Evolutionary conservation across 1,139 yeast species (phyloP).

Genomic region (Trichomonascaceae sp.): DNA sequence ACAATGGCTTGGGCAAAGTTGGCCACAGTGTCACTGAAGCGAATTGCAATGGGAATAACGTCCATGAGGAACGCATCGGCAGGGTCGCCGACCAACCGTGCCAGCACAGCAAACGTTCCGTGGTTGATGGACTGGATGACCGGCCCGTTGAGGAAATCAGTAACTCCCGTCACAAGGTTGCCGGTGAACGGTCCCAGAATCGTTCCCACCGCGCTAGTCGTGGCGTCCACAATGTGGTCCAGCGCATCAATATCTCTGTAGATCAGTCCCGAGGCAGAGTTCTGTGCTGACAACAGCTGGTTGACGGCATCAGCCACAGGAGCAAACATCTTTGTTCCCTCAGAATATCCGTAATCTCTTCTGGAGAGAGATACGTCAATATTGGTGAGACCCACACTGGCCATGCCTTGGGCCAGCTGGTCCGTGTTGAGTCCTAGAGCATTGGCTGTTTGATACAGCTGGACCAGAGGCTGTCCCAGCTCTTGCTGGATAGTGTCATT

Average conservation of each 20-base stretch:
- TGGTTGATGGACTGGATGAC: slow-evolving; percentile 9
- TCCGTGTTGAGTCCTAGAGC: no score
- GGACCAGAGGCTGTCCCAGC: no score
- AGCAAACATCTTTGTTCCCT: slow-evolving; percentile 6
- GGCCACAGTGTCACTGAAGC: neutral
- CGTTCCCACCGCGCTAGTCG: slow-evolving; percentile 4
- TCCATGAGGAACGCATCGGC: slow-evolving; percentile 3
- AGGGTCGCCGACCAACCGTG: slow-evolving; percentile 6
- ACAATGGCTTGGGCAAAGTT: neutral
- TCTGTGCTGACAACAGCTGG: slow-evolving; percentile 1
- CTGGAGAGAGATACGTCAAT: no score
- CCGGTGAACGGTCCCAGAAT: slow-evolving; percentile 4
- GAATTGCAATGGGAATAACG: neutral
- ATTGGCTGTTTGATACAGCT: no score
- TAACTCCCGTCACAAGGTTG: slow-evolving; percentile 4
- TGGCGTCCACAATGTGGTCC: slow-evolving; percentile 6
- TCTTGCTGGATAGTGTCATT: no score
- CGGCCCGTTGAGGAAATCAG: slow-evolving; percentile 8
- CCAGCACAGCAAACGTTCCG: slow-evolving; percentile 6
- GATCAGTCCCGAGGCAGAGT: slow-evolving; percentile 4
- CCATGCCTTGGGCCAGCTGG: no score
- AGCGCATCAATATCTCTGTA: slow-evolving; percentile 5
- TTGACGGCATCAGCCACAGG: slow-evolving; percentile 6
- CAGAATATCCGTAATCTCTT: neutral
- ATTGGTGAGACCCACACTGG: no score